These are phyloP conservation scores for Neonectria magnoliae DNA, from an alignment of 2,329 filamentous ascomycete genomes.

Conservation along the genomic window DNA sequence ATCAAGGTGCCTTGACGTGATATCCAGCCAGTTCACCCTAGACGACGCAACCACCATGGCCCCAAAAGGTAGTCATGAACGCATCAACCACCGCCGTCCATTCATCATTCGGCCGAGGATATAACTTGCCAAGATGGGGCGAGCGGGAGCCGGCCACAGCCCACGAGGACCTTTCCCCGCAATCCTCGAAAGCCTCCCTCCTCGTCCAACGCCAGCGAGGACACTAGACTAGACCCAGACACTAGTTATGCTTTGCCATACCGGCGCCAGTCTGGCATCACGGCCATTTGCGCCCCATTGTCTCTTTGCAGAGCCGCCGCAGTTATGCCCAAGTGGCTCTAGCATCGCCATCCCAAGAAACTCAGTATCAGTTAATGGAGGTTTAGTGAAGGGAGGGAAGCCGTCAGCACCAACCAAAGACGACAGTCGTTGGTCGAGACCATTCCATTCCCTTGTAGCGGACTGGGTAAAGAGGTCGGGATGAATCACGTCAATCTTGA, in stretches of 20 bases:
- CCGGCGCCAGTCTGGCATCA: constrained; percentile 6
- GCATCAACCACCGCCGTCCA: not conserved
- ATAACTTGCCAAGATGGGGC: constrained; percentile 2
- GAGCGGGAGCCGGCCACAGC: not conserved
- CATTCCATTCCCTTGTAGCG: not conserved
- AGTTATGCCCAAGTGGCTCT: constrained; percentile 12
- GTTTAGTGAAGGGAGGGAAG: not conserved
- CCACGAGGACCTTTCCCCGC: constrained; percentile 5
- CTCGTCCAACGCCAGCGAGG: not conserved
- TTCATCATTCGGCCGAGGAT: not conserved
- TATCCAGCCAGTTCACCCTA: not conserved
- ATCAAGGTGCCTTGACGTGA: not conserved
- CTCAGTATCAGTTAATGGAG: constrained; percentile 13
- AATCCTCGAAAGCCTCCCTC: not conserved
- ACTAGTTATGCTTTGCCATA: constrained; percentile 9
- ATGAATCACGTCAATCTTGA: not conserved
- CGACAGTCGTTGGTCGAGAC: not conserved
- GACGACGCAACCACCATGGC: not conserved
- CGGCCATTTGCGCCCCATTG: not conserved
- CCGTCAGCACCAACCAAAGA: not conserved
- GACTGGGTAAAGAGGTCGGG: not conserved
- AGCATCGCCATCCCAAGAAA: constrained; percentile 16
- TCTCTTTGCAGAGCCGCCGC: constrained; percentile 5
- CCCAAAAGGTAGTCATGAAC: not conserved
- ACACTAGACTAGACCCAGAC: not conserved